Conservation (phyloP, 73 alveolate species). For the Tetrahymena malaccensis region DNA sequence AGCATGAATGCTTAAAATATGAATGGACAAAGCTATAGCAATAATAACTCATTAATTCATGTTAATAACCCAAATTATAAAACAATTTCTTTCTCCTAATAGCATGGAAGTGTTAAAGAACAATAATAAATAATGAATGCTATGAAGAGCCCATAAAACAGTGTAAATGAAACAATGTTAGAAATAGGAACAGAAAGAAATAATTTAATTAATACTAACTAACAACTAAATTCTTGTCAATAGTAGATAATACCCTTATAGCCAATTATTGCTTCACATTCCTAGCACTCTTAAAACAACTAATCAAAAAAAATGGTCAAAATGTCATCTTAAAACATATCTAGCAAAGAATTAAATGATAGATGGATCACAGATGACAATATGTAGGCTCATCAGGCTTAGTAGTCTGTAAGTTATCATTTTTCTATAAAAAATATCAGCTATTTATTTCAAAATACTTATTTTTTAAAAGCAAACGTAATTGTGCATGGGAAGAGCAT, state of each 20-base stretch:
- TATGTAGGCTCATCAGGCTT: neutral
- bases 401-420: neutral
- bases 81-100: neutral
- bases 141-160: neutral
- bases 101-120: neutral
- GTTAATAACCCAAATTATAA: neutral
- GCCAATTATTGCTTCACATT: neutral
- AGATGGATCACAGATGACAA: neutral
- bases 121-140: neutral
- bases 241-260: neutral
- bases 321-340: neutral
- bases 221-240: neutral
- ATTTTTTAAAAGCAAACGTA: neutral
- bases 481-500: neutral
- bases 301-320: neutral
- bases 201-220: neutral
- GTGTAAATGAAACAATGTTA: neutral
- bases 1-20: neutral
- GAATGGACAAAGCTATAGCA: neutral
- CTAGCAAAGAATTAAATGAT: neutral
- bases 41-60: neutral
- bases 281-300: neutral
- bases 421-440: no score
- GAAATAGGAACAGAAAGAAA: neutral
- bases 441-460: no score